Percentiles rank a stretch among this genome's conserved stretches.
These are phyloP conservation scores for Gossypioides kirkii DNA, from an alignment of 345 rosid species.

Conservation along the genomic window DNA sequence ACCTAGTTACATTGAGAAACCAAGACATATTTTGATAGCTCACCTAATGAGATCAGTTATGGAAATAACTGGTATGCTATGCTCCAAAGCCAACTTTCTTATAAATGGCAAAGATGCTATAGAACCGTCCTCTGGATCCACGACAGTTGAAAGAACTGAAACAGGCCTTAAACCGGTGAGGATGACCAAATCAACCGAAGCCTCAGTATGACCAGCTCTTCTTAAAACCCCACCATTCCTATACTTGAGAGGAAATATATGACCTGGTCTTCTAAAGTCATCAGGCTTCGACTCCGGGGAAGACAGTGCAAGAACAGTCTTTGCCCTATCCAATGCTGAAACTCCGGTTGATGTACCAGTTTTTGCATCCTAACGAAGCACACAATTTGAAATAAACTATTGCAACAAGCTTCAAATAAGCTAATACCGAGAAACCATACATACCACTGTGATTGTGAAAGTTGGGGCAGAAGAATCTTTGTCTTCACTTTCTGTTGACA, in stretches of 20 bases:
- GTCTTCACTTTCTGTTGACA: conserved; percentile 75
- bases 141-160: conserved; percentile 63
- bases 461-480: conserved; percentile 82
- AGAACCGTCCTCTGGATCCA: conserved; percentile 68
- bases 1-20: background rate
- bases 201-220: conserved; percentile 89
- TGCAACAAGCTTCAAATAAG: background rate
- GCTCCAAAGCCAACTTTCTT: conserved; percentile 47
- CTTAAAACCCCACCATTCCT: conserved; percentile 79
- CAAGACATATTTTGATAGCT: background rate
- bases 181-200: conserved; percentile 68
- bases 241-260: conserved; percentile 87
- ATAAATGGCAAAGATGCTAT: conserved; percentile 48
- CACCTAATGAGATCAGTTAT: conserved; percentile 84
- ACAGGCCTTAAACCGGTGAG: conserved; percentile 57
- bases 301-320: conserved; percentile 67
- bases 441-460: conserved; percentile 78
- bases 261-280: conserved; percentile 82
- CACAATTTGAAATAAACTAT: background rate
- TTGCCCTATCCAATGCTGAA: conserved; percentile 68
- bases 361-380: conserved; percentile 53
- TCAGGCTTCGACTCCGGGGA: conserved; percentile 50
- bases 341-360: conserved; percentile 64
- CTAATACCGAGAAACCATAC: background rate
- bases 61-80: conserved; percentile 58